Conservation (phyloP, 2,329 filamentous ascomycete species). For the Talaromyces atroroseus region DNA sequence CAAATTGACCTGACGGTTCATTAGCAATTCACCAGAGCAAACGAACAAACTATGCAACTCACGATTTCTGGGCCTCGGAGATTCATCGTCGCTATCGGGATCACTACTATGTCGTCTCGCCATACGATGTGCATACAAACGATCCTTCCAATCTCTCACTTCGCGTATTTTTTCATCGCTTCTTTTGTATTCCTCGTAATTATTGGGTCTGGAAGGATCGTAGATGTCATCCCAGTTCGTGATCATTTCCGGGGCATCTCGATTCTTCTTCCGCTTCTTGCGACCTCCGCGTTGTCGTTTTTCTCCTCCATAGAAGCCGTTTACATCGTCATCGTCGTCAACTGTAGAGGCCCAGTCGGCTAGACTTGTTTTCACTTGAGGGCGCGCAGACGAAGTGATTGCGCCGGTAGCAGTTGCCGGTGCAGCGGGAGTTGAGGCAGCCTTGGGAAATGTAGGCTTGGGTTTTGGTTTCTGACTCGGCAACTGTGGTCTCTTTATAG, state of each 20-base stretch:
- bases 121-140: slow-evolving; percentile 67
- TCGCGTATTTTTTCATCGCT: slow-evolving; percentile 80
- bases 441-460: slow-evolving; percentile 57
- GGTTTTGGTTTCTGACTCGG: slow-evolving; percentile 54
- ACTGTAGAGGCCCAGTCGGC: slow-evolving; percentile 76
- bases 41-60: slow-evolving; percentile 23
- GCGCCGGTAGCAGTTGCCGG: slow-evolving; percentile 20
- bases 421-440: slow-evolving; percentile 26
- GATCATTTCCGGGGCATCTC: slow-evolving; percentile 51
- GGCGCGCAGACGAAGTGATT: slow-evolving; percentile 33
- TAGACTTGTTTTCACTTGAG: slow-evolving; percentile 60
- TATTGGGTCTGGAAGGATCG: slow-evolving; percentile 75
- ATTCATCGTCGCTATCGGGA: slow-evolving; percentile 47
- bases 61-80: slow-evolving; percentile 43
- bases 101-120: slow-evolving; percentile 40
- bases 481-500: slow-evolving; percentile 71
- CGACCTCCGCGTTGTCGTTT: slow-evolving; percentile 72
- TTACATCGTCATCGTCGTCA: slow-evolving; percentile 77
- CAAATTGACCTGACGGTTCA: slow-evolving; percentile 41
- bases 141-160: slow-evolving; percentile 76
- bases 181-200: slow-evolving; percentile 74
- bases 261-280: slow-evolving; percentile 71
- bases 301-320: slow-evolving; percentile 58
- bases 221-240: slow-evolving; percentile 90
- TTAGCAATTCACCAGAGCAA: slow-evolving; percentile 9